These are phyloP conservation scores for Phytophthora europaea DNA, from an alignment of 352 stramenopile species.

Conservation along the genomic window DNA sequence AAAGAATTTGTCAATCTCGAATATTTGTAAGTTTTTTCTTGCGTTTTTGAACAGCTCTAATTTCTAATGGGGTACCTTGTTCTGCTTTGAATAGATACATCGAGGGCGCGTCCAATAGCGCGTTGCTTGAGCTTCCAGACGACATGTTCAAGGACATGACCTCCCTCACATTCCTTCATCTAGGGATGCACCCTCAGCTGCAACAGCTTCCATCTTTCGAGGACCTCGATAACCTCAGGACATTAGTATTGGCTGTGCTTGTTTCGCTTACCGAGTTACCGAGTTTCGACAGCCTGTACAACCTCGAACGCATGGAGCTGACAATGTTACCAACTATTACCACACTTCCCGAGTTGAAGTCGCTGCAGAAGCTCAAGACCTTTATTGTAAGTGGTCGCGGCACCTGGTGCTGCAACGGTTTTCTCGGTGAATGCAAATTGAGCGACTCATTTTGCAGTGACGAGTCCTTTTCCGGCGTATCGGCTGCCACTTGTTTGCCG, in stretches of 20 bases:
- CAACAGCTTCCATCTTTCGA: constrained; percentile 26
- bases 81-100: constrained; percentile 13
- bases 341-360: constrained; percentile 23
- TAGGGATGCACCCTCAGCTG: constrained; percentile 19
- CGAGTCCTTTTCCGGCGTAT: constrained; percentile 6
- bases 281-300: constrained; percentile 11
- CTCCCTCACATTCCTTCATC: constrained; percentile 40
- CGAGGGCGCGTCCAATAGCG: constrained; percentile 10
- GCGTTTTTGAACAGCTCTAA: too few relatives aligned
- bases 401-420: constrained; percentile 40
- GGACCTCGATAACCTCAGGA: constrained; percentile 31
- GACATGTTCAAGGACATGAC: constrained; percentile 43
- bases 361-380: constrained; percentile 17
- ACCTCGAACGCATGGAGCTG: constrained; percentile 34
- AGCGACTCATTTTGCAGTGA: constrained; percentile 9
- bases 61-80: not conserved
- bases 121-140: constrained; percentile 13
- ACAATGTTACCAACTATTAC: not conserved
- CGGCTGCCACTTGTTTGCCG: constrained; percentile 9
- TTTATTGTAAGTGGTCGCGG: constrained; percentile 11
- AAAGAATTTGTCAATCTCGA: constrained; percentile 1
- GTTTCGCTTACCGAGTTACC: constrained; percentile 11
- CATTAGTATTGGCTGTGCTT: constrained; percentile 26
- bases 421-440: constrained; percentile 28
- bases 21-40: constrained; percentile 3